phyloP scores from a whole-genome alignment of 148 eudicot species.

The Heliamphora exappendiculata region DNA sequence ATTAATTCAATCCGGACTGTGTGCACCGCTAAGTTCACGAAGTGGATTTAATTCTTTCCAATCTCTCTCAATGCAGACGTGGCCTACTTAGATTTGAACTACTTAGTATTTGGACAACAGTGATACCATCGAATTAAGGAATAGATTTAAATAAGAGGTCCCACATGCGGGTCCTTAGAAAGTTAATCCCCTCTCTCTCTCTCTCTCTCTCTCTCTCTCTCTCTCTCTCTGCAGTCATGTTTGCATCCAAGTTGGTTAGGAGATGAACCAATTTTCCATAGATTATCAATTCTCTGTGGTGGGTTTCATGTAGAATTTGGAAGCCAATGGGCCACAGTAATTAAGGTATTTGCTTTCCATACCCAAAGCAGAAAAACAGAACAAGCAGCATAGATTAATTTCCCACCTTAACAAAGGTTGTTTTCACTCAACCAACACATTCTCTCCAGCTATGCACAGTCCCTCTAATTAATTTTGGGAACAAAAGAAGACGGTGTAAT shows the following conservation, averaged over 20 bases:
- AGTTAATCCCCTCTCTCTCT: background rate
- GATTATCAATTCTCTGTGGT: conserved; percentile 1
- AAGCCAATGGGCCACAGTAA: conserved; percentile 21
- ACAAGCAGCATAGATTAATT: conserved; percentile 21
- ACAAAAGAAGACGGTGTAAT: too few species aligned
- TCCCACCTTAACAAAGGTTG: conserved; percentile 13
- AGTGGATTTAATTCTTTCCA: too few species aligned
- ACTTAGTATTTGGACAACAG: too few species aligned
- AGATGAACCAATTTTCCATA: background rate
- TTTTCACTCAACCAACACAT: conserved; percentile 25
- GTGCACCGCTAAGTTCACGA: too few species aligned
- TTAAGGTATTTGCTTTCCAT: conserved; percentile 15
- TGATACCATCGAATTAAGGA: too few species aligned
- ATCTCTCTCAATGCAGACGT: too few species aligned
- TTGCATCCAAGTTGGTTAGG: conserved; percentile 5
- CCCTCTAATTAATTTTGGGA: background rate
- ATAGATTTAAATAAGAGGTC: background rate
- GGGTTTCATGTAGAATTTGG: conserved; percentile 11
- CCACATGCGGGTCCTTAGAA: background rate
- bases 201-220: background rate
- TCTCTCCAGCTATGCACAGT: conserved; percentile 6
- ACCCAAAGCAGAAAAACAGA: conserved; percentile 12
- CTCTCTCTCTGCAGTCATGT: background rate
- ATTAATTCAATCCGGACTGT: too few species aligned
- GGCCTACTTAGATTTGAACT: too few species aligned